These are phyloP conservation scores for Amaranthus palmeri DNA, from an alignment of 148 eudicot species.

Conservation along the genomic window DNA sequence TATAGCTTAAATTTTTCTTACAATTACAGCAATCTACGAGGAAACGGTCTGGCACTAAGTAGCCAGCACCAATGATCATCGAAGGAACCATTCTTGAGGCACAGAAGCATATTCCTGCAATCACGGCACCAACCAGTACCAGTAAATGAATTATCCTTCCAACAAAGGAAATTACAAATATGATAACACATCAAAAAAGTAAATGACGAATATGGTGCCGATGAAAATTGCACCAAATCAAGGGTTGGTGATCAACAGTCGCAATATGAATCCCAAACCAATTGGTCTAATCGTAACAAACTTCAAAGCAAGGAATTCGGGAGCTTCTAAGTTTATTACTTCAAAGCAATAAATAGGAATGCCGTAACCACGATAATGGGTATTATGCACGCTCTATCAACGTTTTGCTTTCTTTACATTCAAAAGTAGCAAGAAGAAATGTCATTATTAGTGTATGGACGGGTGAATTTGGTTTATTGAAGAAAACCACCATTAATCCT, in stretches of 20 bases:
- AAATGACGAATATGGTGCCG: background rate
- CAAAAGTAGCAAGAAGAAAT: too few relatives aligned
- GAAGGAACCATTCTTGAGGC: slow-evolving; percentile 5
- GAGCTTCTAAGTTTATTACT: background rate
- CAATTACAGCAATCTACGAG: slow-evolving; percentile 16
- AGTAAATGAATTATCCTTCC: background rate
- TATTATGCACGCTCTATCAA: too few relatives aligned
- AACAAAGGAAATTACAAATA: background rate
- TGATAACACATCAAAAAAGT: background rate
- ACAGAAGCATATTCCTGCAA: slow-evolving; percentile 16
- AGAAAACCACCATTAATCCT: too few relatives aligned
- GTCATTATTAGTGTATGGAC: too few relatives aligned
- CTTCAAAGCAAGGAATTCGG: background rate
- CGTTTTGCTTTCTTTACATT: too few relatives aligned
- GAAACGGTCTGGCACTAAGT: background rate
- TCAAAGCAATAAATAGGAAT: background rate
- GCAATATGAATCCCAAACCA: background rate
- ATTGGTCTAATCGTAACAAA: background rate
- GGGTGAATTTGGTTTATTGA: too few relatives aligned
- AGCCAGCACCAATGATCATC: slow-evolving; percentile 8
- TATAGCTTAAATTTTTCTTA: slow-evolving; percentile 2
- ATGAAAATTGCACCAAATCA: background rate
- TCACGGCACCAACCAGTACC: background rate
- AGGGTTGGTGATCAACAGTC: background rate
- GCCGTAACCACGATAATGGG: background rate